Evolutionary conservation across 352 stramenopile genomes (phyloP), one percentile per base, ranked within the genome.

Genomic region (Elongisporangium senticosum): DNA sequence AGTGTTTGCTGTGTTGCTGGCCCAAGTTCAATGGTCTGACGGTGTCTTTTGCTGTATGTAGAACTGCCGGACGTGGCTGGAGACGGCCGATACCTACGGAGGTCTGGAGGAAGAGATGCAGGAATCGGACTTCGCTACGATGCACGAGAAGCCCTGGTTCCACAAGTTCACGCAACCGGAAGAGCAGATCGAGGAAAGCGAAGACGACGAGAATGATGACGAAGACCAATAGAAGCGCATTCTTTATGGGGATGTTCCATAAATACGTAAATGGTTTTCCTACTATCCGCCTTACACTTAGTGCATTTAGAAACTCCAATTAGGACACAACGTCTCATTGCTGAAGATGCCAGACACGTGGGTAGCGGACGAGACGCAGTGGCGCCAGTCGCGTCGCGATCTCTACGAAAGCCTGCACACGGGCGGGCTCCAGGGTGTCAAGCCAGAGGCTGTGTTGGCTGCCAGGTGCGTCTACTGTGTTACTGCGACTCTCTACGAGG

Each of bases 41-140:
- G 50, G 7, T 48, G 11, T 24, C 6, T 54, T 5, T 63, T 1
- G 47, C 7, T 51, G 23, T 55, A 87, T n/a, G n/a, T n/a, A n/a
- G 71, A 73, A 90, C 59, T 92, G 80, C 50, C 72, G 76, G 4
- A 75, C 67, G 21, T 94, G 84, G 82, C 70, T 94, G 2, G 84
- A 90, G 56, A 94, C 84, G 11, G 80, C 76, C 11, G 79, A 90
- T 48, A 92, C 68, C 49, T 94, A 94, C 65, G 84, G 84, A 24
- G 67, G 86, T 26, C 53, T 93, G 24, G 83, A 89, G 23, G 78
- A 91, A 13, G 81, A 89, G 53, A 83, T 94, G n/a, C 64, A 89
- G 26, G 63, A 77, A 1, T 33, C 72, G 0, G 72, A 88, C 53
- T 94, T 93, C 55, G 22, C 43, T 19, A 69, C 68, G 2, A 86